Base-by-base conservation (phyloP, 129 eudicot genomes). In the Ambrosia trifida region DNA sequence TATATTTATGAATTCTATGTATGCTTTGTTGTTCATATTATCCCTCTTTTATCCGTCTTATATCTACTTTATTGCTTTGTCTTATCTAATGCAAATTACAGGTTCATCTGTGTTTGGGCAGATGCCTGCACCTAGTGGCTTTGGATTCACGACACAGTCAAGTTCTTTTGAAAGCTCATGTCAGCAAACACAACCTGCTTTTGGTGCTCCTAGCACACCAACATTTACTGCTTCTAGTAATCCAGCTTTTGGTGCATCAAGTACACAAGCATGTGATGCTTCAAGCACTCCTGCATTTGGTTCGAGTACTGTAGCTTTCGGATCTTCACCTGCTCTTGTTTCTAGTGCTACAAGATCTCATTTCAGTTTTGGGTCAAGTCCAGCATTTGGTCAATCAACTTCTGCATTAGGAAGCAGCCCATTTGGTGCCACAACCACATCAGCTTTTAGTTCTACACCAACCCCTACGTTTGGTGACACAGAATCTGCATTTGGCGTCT, bases 101-200 rank as follows among this genome's bases (percentile, higher is more conserved):
- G 98, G 95, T 58, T 74, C 95, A n/a, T 86, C 91, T 35, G 85
- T 63, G 31, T 94, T 84, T 68, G 98, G 98, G 24, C 93, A 85
- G 78, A 87, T 82, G 79, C 90, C 96, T 67, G 73, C 86, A 19
- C 84, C 85, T 79, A 96, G 99, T 72, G 89, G 85, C 20, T 87
- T 87, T 75, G 91, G 93, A 69, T 81, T 93, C 28, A 80, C 87
- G 40, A 72, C 96, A 65, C 90, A 75, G 40, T 46, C 93, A 64
- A 87, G 84, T 74, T 89, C 96, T 49, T 85, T 85, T 73, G 99
- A 96, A 71, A 77, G 90, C 84, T 64, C 95, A 46, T 86, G 85
- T 70, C 87, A 85, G 56, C 87, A 87, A 79, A 83, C 93, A 28
- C 96, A 89, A 72, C 93, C 98, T 5, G 87, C 87, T 40, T 89